These are phyloP conservation scores for Malus hybrid DNA, from an alignment of 331 rosid genomes.

Conservation along the genomic window DNA sequence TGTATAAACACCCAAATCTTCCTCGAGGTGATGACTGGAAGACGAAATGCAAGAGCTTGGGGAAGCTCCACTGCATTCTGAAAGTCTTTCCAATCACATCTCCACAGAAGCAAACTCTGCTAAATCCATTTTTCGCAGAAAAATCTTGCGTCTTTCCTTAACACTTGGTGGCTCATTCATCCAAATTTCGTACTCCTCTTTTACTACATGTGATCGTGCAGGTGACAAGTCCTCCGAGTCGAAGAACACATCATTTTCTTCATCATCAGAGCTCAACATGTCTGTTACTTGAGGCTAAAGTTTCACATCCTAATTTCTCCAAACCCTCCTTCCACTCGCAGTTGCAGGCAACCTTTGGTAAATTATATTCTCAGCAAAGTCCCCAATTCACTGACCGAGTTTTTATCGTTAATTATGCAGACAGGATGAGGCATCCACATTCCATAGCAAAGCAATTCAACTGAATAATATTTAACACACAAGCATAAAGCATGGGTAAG, in stretches of 20 bases:
- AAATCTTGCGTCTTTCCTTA: constrained; percentile 48
- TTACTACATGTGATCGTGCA: constrained; percentile 20
- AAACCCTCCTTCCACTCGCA: not conserved
- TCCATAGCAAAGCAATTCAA: constrained; percentile 2
- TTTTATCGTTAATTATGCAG: constrained; percentile 23
- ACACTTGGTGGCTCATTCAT: constrained; percentile 69
- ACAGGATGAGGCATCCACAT: constrained; percentile 11
- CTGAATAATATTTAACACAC: constrained; percentile 17
- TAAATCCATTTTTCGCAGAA: constrained; percentile 53
- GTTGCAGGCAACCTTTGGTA: constrained; percentile 1
- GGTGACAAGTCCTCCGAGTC: constrained; percentile 65
- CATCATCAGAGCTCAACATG: constrained; percentile 69
- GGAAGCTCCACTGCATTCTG: constrained; percentile 38
- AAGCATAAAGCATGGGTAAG: constrained; percentile 15
- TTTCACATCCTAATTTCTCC: constrained; percentile 27
- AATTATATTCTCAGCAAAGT: constrained; percentile 5
- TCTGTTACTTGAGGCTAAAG: constrained; percentile 35
- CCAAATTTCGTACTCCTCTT: constrained; percentile 53
- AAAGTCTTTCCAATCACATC: constrained; percentile 33
- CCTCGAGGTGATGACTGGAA: not conserved
- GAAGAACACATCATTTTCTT: constrained; percentile 55
- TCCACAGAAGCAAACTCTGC: constrained; percentile 25
- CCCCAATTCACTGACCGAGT: constrained; percentile 43
- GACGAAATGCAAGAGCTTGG: constrained; percentile 24
- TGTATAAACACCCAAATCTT: no score